Evolutionary conservation across 352 stramenopile species (phyloP), one percentile per base, ranked within the genome.

Genomic region (Thalassiosira mediterranea): DNA sequence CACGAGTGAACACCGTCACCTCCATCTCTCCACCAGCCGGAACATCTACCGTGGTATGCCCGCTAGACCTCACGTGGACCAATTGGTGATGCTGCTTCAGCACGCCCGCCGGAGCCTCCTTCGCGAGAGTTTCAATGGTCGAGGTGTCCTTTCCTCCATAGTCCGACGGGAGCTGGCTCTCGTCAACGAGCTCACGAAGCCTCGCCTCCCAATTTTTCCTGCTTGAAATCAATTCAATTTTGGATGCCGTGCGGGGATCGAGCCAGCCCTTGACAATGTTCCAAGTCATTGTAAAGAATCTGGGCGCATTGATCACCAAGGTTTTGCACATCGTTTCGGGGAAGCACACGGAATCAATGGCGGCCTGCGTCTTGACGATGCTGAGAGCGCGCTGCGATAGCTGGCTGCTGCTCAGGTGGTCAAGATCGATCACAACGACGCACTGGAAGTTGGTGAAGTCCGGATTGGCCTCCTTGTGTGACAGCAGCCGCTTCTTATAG

Each of bases 241-340:
- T 95, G 42, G 32, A 63, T 4, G 81, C 81, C 0, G 91, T 95
- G 56, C 86, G 75, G 7, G 86, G 65, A 77, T 94, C 91, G n/a
- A 95, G 54, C 72, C 80, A 94, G 62, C 76, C 77, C 74, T 91
- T 92, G 66, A 95, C 91, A 28, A 95, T 80, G n/a, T 54, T 72
- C 89, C 89, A 95, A 40, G 86, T 90, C 4, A 91, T 61, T 13
- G 71, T 60, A 65, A 95, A 95, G 67, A 94, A 90, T 70, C 62
- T 28, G 15, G 91, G 91, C 7, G 79, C 84, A 76, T 95, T 95
- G 38, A 95, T 81, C 62, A 95, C 82, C 38, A 93, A 72, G 66
- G 87, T 93, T 67, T 81, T 86, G 48, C 84, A 81, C 86, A 95
- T 90, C 0, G 86, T 94, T 81, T 95, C 91, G 8, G 89, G 89